Percentiles rank a stretch among this genome's conserved stretches.
These are phyloP conservation scores for Hymenochaete sp. DNA, from an alignment of 1,284 basidiomycete genomes.

Conservation along the genomic window DNA sequence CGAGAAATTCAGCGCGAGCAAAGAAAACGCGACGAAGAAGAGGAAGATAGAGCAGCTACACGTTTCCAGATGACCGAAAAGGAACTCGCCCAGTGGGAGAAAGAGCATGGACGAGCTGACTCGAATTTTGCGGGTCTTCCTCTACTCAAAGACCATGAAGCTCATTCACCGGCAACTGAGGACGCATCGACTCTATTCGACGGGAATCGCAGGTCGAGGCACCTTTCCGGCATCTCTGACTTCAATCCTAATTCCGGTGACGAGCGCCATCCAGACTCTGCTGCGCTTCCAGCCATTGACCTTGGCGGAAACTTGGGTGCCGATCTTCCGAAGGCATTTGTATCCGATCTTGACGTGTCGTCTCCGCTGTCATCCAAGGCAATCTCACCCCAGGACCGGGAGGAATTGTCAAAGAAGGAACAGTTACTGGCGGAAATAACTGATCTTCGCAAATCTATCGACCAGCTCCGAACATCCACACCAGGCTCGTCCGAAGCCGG, in stretches of 20 bases:
- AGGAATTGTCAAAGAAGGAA: slow-evolving; percentile 58
- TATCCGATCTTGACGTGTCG: slow-evolving; percentile 28
- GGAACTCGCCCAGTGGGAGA: slow-evolving; percentile 84
- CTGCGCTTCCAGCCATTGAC: slow-evolving; percentile 63
- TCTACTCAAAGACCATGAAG: slow-evolving; percentile 51
- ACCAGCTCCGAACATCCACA: slow-evolving; percentile 58
- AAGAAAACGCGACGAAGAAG: slow-evolving; percentile 62
- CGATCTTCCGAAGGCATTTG: slow-evolving; percentile 62
- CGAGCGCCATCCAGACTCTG: slow-evolving; percentile 47
- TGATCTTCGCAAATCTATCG: slow-evolving; percentile 68
- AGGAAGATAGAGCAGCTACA: slow-evolving; percentile 67
- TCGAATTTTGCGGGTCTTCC: slow-evolving; percentile 49
- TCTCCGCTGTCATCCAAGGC: slow-evolving; percentile 22
- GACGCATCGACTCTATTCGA: slow-evolving; percentile 40
- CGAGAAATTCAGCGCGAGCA: slow-evolving; percentile 74
- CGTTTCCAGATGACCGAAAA: slow-evolving; percentile 57
- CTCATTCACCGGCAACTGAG: slow-evolving; percentile 42
- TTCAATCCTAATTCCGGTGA: slow-evolving; percentile 54
- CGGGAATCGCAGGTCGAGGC: slow-evolving; percentile 45
- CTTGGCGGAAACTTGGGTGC: slow-evolving; percentile 63
- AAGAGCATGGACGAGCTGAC: slow-evolving; percentile 57
- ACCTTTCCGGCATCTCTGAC: slow-evolving; percentile 61
- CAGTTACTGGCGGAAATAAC: slow-evolving; percentile 67
- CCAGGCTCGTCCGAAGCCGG: slow-evolving; percentile 43
- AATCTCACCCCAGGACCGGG: slow-evolving; percentile 38